phyloP scores from a whole-genome alignment of 148 eudicot species.

The Mesembryanthemum crystallinum region DNA sequence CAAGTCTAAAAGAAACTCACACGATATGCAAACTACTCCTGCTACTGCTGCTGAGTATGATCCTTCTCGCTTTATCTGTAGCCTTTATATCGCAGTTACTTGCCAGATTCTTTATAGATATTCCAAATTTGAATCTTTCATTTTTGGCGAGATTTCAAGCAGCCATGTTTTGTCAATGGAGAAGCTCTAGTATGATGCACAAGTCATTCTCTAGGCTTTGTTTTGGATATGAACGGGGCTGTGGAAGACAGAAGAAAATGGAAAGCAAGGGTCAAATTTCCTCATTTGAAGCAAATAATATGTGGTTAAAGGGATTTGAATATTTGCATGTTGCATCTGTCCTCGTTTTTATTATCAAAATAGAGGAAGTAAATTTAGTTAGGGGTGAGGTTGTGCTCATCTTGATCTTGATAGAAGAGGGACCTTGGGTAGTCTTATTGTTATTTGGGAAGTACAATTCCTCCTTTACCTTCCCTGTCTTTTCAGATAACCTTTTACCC shows the following conservation, averaged over 20 bases:
- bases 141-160: neutral
- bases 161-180: neutral
- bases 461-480: too few species aligned
- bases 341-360: neutral
- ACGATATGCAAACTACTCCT: conserved; percentile 32
- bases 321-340: neutral
- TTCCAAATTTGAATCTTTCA: neutral
- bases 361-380: neutral
- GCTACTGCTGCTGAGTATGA: conserved; percentile 26
- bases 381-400: too few species aligned
- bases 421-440: too few species aligned
- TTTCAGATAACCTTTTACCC: too few species aligned
- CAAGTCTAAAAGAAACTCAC: conserved; percentile 63
- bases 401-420: too few species aligned
- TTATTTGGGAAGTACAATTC: too few species aligned
- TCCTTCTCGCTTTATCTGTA: neutral
- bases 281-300: too few species aligned
- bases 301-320: neutral
- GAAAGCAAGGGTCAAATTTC: neutral
- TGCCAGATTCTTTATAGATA: neutral
- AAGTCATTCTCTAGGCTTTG: neutral
- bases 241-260: neutral
- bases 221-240: neutral
- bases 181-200: neutral
- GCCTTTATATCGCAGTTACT: neutral